Evolutionary conservation across 83 land plant genomes (phyloP), one percentile per base, ranked within the genome.

Genomic region (Picea abies): DNA sequence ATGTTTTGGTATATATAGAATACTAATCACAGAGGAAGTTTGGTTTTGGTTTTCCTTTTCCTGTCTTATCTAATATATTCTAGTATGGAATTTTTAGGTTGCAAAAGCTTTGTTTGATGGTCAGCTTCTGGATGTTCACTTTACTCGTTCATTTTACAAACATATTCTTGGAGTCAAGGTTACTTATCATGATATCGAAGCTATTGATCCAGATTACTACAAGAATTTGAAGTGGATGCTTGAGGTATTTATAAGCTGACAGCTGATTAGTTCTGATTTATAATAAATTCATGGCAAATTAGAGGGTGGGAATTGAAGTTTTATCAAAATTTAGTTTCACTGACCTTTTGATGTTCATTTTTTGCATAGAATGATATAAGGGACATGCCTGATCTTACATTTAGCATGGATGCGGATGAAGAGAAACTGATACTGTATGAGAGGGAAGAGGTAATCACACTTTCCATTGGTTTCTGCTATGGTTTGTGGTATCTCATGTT

Each of bases 401-500:
- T 98, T 80, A 98, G 99, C 85, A 93, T 98, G 87, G 99, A 98
- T 90, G 99, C 99, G 44, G 99, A 98, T 91, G 99, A 98, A 79
- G 99, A 98, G 87, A 98, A 98, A 87, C 95, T 87, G 65, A 98
- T 98, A 82, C 84, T 98, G 58, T 98, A 98, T 88, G 99, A 98
- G 86, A 93, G 88, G 83, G 89, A 91, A 41, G 96, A 98, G 91
- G 99, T 98, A 88, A 37, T 22, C 41, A 64, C 15, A 5, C 32
- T 41, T 61, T 25, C 17, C 20, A 26, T 44, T 39, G 65, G 62
- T 64, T 25, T 63, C 26, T 77, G 44, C 23, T 72, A n/a, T 29
- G 29, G 44, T 66, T 32, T 29, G 15, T 80, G n/a, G 19, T 25
- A 6, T 83, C 15, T 41, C 15, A 35, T 71, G 35, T 47, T 17